These are phyloP conservation scores for Chaetomium olivaceum DNA, from an alignment of 2,329 filamentous ascomycete genomes.

Conservation along the genomic window DNA sequence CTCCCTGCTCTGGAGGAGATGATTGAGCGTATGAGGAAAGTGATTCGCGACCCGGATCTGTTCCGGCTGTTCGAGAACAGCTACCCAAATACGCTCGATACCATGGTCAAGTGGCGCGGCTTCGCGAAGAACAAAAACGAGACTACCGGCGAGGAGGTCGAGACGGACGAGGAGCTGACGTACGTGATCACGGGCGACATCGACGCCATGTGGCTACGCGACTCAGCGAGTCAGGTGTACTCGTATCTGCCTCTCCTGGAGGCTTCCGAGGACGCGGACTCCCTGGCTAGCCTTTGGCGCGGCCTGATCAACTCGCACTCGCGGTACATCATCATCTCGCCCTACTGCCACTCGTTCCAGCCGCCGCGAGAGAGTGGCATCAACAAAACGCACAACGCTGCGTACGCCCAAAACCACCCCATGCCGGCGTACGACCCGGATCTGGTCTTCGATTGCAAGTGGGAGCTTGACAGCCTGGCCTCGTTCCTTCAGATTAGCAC, in stretches of 20 bases:
- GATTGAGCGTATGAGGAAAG: constrained; percentile 49
- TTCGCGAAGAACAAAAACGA: constrained; percentile 47
- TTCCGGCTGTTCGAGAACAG: constrained; percentile 81
- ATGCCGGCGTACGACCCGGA: constrained; percentile 66
- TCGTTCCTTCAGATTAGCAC: constrained; percentile 80
- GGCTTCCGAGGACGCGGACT: constrained; percentile 54
- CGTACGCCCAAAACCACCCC: constrained; percentile 57
- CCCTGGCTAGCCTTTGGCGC: constrained; percentile 66
- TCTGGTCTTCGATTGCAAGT: constrained; percentile 84
- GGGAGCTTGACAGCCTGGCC: constrained; percentile 85
- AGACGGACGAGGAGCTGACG: constrained; percentile 61
- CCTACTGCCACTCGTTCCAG: constrained; percentile 91
- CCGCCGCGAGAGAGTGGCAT: constrained; percentile 76
- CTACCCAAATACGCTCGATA: constrained; percentile 80
- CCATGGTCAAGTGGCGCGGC: constrained; percentile 76
- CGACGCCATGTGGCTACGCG: constrained; percentile 84
- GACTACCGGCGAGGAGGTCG: constrained; percentile 36
- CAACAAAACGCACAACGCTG: constrained; percentile 56
- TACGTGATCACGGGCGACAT: constrained; percentile 86
- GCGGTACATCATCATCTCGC: constrained; percentile 65
- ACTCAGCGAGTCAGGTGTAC: constrained; percentile 75
- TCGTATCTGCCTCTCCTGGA: constrained; percentile 65
- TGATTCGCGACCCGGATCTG: constrained; percentile 60
- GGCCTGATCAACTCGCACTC: constrained; percentile 72
- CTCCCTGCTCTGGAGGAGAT: constrained; percentile 68